Base-by-base conservation (phyloP, 805 yeast genomes). In the Candida hungchunana region DNA sequence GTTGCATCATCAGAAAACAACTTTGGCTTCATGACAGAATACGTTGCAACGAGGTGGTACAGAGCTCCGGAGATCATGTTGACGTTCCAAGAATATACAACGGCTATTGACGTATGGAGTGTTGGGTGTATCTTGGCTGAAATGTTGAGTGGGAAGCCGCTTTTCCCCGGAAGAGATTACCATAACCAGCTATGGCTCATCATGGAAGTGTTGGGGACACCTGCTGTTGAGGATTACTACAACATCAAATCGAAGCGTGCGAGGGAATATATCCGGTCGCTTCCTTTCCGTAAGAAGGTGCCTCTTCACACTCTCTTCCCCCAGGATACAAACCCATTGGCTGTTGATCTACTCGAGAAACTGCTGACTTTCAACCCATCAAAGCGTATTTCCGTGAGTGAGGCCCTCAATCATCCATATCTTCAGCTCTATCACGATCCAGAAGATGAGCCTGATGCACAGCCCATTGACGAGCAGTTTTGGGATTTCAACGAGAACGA, bases 21-120 rank as follows among this genome's bases (percentile, higher is more conserved):
- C 40, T 64, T 71, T 24, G 73, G 81, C 0, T 71, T 72, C 44
- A 64, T 82, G 64, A 83, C 90, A 0, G 90, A 83, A 53, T 83
- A 83, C 47, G 93, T 83, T 4, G 90, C 90, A 3, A 83, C 93
- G 7, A 64, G 93, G 48, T 83, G 90, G 90, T 83, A 83, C 55
- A 63, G 93, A 35, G 90, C 90, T 0, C 90, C 90, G 0, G 93
- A 83, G 56, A 80, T 83, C 39, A 83, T 83, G 90, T 60, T 83
- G 18, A 75, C 85, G 1, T 69, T 74, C 41, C 78, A 83, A 26
- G 79, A 79, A 49, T 83, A 83, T 46, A 73, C 89, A 2, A 76
- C 81, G 7, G 85, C 88, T 1, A 79, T 83, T 41, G 93, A 83
- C 53, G 67, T 82, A 12, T 83, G 93, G 93, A 77, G 87, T 0